Percentiles rank a stretch among this genome's conserved stretches.
Conservation (phyloP, 2,329 filamentous ascomycete genomes). For the Alternaria arbusti region DNA sequence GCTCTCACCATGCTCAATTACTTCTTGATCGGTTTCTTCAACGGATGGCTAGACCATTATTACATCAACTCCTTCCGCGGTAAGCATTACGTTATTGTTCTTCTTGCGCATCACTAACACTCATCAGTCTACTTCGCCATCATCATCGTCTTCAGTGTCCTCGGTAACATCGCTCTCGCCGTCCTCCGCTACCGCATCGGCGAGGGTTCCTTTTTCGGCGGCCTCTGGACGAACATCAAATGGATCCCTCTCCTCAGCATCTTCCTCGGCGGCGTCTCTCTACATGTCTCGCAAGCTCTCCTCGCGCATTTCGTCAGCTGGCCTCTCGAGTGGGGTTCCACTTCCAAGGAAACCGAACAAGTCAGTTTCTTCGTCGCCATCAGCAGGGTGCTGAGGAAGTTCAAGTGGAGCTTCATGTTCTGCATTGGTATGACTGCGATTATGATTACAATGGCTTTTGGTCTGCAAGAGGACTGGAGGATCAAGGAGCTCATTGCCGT, state of each 20-base stretch:
- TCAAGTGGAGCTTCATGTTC: slow-evolving; percentile 71
- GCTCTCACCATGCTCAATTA: slow-evolving; percentile 73
- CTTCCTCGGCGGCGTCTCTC: slow-evolving; percentile 80
- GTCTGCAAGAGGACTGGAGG: slow-evolving; percentile 65
- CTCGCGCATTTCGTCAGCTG: slow-evolving; percentile 84
- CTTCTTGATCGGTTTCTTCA: slow-evolving; percentile 74
- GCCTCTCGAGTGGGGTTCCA: slow-evolving; percentile 86
- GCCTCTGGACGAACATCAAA: slow-evolving; percentile 64
- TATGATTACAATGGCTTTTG: slow-evolving; percentile 71
- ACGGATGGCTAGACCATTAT: slow-evolving; percentile 78
- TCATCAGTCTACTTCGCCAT: slow-evolving; percentile 63
- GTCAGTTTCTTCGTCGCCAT: slow-evolving; percentile 87
- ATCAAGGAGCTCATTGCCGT: slow-evolving; percentile 67
- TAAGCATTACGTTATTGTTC: background rate
- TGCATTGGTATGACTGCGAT: slow-evolving; percentile 63
- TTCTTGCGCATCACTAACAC: background rate
- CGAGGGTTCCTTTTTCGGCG: slow-evolving; percentile 58
- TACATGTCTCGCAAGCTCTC: slow-evolving; percentile 82
- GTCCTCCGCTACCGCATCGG: slow-evolving; percentile 67
- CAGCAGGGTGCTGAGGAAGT: slow-evolving; percentile 77
- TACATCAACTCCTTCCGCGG: slow-evolving; percentile 75
- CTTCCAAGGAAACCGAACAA: slow-evolving; percentile 80
- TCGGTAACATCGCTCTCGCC: slow-evolving; percentile 67
- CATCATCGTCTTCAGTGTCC: slow-evolving; percentile 68
- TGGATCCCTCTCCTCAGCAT: slow-evolving; percentile 73